Evolutionary conservation across 129 eudicot species (phyloP).

Genomic region (Daucus carota): DNA sequence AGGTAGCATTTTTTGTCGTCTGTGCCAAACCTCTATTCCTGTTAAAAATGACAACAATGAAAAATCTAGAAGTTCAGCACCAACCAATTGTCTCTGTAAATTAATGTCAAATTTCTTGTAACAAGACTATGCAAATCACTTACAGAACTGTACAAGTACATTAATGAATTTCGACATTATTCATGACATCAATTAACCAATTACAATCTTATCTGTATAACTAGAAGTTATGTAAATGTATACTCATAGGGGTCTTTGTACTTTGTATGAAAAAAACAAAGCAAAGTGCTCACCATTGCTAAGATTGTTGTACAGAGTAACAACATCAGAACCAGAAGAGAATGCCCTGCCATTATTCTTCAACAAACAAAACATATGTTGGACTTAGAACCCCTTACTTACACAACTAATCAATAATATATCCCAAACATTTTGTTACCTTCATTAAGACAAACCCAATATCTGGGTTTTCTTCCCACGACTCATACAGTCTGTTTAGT

Average conservation of each 20-base stretch:
- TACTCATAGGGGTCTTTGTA: background rate
- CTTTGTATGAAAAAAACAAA: background rate
- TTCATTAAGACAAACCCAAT: slow-evolving; percentile 86
- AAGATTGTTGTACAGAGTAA: slow-evolving; percentile 50
- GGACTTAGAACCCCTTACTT: background rate
- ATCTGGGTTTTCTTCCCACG: slow-evolving; percentile 92
- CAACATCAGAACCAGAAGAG: slow-evolving; percentile 84
- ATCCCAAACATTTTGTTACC: slow-evolving; percentile 34
- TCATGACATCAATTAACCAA: background rate
- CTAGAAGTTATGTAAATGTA: background rate
- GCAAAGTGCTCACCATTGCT: slow-evolving; percentile 48
- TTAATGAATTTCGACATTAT: background rate
- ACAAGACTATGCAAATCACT: background rate
- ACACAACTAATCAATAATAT: background rate
- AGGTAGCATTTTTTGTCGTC: background rate
- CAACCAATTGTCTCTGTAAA: background rate
- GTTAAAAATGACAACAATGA: background rate
- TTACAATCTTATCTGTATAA: background rate
- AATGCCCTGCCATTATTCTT: slow-evolving; percentile 83
- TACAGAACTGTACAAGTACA: background rate
- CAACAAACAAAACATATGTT: slow-evolving; percentile 26
- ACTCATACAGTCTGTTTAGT: slow-evolving; percentile 62
- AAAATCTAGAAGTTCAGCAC: too few relatives aligned
- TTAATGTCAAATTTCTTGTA: background rate
- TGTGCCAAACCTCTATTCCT: background rate